Conservation (phyloP, 106 monocot species). For the Xerophyta viscosa region DNA sequence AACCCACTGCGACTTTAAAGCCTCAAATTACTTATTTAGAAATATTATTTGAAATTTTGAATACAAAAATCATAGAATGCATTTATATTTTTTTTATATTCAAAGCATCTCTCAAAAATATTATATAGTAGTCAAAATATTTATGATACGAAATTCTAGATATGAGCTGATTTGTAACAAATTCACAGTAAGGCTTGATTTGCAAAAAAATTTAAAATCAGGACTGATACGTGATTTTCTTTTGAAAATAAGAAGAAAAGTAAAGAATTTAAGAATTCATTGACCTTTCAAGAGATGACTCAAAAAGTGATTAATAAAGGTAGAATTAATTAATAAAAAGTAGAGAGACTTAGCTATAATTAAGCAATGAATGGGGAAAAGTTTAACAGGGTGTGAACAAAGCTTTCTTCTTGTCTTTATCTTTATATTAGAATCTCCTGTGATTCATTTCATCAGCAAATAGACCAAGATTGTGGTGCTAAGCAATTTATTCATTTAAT, state of each 20-base stretch:
- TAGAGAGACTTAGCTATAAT: neutral
- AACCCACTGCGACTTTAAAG: too few species aligned
- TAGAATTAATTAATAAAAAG: slow-evolving; percentile 4
- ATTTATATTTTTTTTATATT: too few species aligned
- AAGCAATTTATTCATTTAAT: too few species aligned
- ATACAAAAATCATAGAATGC: too few species aligned
- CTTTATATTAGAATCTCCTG: neutral
- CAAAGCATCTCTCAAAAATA: too few species aligned
- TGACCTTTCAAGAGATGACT: too few species aligned
- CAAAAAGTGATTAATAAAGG: too few species aligned
- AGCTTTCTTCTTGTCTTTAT: slow-evolving; percentile 1
- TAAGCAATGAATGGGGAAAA: neutral
- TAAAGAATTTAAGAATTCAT: neutral
- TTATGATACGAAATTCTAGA: too few species aligned
- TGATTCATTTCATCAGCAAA: slow-evolving; percentile 1
- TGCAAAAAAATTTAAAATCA: neutral
- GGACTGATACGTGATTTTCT: slow-evolving; percentile 2
- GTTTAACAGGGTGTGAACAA: neutral
- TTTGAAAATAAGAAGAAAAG: neutral
- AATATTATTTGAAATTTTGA: too few species aligned
- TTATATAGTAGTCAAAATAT: too few species aligned
- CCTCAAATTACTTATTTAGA: too few species aligned
- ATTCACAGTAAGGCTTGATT: slow-evolving; percentile 4
- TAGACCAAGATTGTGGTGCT: slow-evolving; percentile 1
- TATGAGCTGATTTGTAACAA: neutral